Evolutionary conservation across 139 green algal genomes (phyloP).

Genomic region (Volvox africanus): DNA sequence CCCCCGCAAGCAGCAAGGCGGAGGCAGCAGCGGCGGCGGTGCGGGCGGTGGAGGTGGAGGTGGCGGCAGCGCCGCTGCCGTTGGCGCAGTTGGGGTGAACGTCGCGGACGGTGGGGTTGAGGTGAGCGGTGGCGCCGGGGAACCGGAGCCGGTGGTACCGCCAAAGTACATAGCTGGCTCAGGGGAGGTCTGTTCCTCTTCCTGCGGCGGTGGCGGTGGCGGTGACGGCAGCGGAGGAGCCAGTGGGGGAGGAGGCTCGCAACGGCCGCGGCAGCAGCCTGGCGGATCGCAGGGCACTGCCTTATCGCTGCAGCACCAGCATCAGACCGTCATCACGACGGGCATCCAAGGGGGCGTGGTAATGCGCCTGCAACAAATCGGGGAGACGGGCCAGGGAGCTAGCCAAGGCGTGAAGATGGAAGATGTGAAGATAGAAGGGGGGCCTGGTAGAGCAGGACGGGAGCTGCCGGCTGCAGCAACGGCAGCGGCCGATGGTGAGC

Average conservation of each 20-base stretch:
- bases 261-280: neutral
- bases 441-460: neutral
- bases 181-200: neutral
- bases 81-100: neutral
- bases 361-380: neutral
- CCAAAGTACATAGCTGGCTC: neutral
- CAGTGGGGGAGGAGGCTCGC: neutral
- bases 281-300: neutral
- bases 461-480: neutral
- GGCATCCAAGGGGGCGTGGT: neutral
- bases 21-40: neutral
- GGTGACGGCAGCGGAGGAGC: neutral
- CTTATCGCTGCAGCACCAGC: neutral
- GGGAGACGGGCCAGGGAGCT: neutral
- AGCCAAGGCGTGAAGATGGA: neutral
- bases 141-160: neutral
- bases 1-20: neutral
- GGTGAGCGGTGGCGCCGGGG: neutral
- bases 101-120: neutral
- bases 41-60: neutral
- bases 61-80: neutral
- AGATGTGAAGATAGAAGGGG: neutral
- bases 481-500: neutral
- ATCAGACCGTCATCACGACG: neutral
- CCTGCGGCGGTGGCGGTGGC: neutral